These are phyloP conservation scores for Penicillium italicum DNA, from an alignment of 2,329 filamentous ascomycete species.

Conservation along the genomic window DNA sequence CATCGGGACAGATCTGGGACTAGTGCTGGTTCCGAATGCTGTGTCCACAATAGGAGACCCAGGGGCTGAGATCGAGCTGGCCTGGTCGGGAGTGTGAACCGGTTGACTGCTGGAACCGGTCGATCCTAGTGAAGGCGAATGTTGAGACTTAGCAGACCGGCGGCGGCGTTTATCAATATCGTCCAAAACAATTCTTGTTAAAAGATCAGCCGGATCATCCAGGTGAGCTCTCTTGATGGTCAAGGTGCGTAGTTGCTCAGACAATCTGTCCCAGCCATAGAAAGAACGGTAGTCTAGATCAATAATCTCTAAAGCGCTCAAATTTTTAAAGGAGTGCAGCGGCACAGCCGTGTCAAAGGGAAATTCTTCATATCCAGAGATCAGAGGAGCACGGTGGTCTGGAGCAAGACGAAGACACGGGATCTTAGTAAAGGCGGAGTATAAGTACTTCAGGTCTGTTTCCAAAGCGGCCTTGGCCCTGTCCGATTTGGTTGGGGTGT, in stretches of 20 bases:
- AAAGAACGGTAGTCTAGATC: slow-evolving; percentile 96
- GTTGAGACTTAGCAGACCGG: slow-evolving; percentile 79
- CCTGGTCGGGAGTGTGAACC: slow-evolving; percentile 62
- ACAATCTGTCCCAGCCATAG: slow-evolving; percentile 91
- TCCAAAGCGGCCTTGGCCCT: slow-evolving; percentile 83
- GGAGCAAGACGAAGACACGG: slow-evolving; percentile 84
- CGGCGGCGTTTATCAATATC: slow-evolving; percentile 91
- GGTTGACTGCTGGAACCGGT: slow-evolving; percentile 56
- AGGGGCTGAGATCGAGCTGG: slow-evolving; percentile 62
- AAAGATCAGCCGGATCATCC: slow-evolving; percentile 83
- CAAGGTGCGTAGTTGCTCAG: slow-evolving; percentile 85
- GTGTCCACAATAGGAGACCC: slow-evolving; percentile 57
- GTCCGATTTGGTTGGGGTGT: slow-evolving; percentile 76
- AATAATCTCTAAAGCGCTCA: slow-evolving; percentile 88
- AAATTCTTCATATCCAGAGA: slow-evolving; percentile 93
- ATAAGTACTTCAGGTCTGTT: slow-evolving; percentile 89
- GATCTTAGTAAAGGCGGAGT: slow-evolving; percentile 98
- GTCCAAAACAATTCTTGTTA: slow-evolving; percentile 90
- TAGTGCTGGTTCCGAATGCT: slow-evolving; percentile 47
- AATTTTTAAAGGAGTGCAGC: slow-evolving; percentile 94
- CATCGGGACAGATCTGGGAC: slow-evolving; percentile 47
- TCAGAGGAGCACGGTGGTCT: slow-evolving; percentile 87
- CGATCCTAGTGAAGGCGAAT: slow-evolving; percentile 73
- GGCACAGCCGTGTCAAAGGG: slow-evolving; percentile 97
- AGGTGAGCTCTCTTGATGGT: slow-evolving; percentile 83